Evolutionary conservation across 148 eudicot species (phyloP), one percentile per base, ranked within the genome.

Genomic region (Mesembryanthemum crystallinum): DNA sequence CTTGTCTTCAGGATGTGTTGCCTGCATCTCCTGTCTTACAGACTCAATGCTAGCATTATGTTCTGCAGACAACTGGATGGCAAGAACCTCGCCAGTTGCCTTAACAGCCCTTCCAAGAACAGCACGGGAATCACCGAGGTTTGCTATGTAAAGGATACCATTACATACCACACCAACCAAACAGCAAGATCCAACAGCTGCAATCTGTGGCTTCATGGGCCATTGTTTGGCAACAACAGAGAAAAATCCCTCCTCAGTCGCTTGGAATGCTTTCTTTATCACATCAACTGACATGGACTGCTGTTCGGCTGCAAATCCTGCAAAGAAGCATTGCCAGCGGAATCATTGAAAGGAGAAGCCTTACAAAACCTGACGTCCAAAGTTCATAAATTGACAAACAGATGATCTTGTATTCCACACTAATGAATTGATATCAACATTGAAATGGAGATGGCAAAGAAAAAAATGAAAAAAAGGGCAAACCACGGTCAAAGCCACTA

Each of bases 141-240:
- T 91, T 74, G 97, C 97, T 64, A 88, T 67, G 76, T 89, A 89
- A 59, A 91, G 89, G 30, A 79, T 88, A 14, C 92, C 97, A 66
- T 70, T 76, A 71, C 89, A 87, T 57, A 91, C 80, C 43, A 91
- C 88, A 60, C 94, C 97, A 27, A 88, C 90, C 76, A 91, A 79
- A 67, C 97, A 91, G 84, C 97, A 91, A 9, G 97, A 86, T 35
- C 97, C 97, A 80, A 91, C 97, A 32, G 97, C 90, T 32, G 97
- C 97, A 73, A 91, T 86, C 74, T 91, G 94, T 25, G 97, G 92
- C 55, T 89, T 91, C 66, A 76, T 82, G 28, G 92, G 88, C 92
- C 92, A 91, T 37, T 91, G 93, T 74, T 82, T 87, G 62, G 89
- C 84, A 29, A 91, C 97, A 82, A 89, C 37, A 45, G 92, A 87